Evolutionary conservation across 306 rosid species (phyloP), one percentile per base, ranked within the genome.

Genomic region (Hippophae gyantsensis): DNA sequence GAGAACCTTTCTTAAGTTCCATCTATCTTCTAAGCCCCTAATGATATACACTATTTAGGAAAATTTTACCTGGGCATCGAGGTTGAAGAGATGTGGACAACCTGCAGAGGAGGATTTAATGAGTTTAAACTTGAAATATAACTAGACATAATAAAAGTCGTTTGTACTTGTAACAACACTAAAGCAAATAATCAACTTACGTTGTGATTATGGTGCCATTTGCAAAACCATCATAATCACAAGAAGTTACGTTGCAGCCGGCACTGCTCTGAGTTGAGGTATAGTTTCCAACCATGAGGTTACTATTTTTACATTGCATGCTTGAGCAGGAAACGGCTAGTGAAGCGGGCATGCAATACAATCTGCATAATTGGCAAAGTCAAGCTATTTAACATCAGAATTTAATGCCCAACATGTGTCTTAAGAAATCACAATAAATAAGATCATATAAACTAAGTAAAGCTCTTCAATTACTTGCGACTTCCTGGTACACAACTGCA

Each of bases 281-380:
- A 60, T 61, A 66, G 61, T 93, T 93, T 56, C 99, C 99, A 1
- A 93, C 80, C 85, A 88, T 88, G 55, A 93, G 95, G 60, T 86
- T 86, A 78, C 95, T 93, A 64, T 54, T 75, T 69, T 60, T 82
- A 55, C 99, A 93, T 72, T 93, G 97, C 99, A 88, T 93, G 81
- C 96, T 93, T 13, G 99, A 86, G 80, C 99, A 93, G 53, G 97
- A 88, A 76, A 82, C 99, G 3, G 97, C 94, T 48, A 93, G 58
- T 42, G 99, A 84, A 61, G 99, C 94, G 10, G 99, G 97, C 94
- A 80, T 86, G 77, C 99, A 93, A 66, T 88, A 86, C 89, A 93
- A 73, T 60, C 99, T 93, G 88, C 43, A 52, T 10, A 50, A 57
- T 50, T 52, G 59, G 51, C 71, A 68, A 72, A 43, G 69, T 10